These are phyloP conservation scores for Lepiota brunneoincarnata DNA, from an alignment of 768 basidiomycete species.

Conservation along the genomic window DNA sequence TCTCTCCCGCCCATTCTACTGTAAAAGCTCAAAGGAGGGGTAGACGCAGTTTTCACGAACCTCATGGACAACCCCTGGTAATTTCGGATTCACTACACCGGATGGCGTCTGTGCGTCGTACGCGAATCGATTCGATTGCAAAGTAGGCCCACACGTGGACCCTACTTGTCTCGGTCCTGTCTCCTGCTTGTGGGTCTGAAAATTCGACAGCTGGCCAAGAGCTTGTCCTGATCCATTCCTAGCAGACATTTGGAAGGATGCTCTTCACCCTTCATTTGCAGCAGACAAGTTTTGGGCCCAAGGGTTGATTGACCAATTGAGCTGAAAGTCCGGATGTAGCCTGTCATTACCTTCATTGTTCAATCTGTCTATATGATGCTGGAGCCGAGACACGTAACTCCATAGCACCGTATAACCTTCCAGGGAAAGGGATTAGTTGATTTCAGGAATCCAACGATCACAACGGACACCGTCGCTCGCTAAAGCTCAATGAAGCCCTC, in stretches of 20 bases:
- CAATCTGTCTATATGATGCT: too few relatives aligned
- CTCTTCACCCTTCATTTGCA: slow-evolving; percentile 19
- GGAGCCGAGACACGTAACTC: too few relatives aligned
- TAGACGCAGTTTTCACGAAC: slow-evolving; percentile 17
- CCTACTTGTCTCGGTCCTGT: slow-evolving; percentile 20
- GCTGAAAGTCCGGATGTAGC: too few relatives aligned
- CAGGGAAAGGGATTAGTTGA: too few relatives aligned
- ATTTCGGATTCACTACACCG: slow-evolving; percentile 19
- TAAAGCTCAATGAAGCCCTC: too few relatives aligned
- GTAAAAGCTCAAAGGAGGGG: too few relatives aligned
- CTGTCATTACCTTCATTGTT: too few relatives aligned
- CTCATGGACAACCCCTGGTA: slow-evolving; percentile 17
- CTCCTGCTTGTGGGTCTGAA: slow-evolving; percentile 13
- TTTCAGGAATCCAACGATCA: too few relatives aligned
- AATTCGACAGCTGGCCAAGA: too few relatives aligned
- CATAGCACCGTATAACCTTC: too few relatives aligned
- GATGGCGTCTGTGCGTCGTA: slow-evolving; percentile 18
- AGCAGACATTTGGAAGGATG: slow-evolving; percentile 24
- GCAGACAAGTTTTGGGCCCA: slow-evolving; percentile 20
- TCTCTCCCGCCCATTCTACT: too few relatives aligned
- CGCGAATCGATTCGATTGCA: slow-evolving; percentile 15
- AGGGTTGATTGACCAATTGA: neutral
- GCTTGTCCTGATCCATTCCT: neutral
- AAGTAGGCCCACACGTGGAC: slow-evolving; percentile 13
- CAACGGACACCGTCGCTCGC: too few relatives aligned